Percentiles rank a stretch among this genome's conserved stretches.
Conservation (phyloP, 768 basidiomycete species). For the Leucosporidium creatinivorum region DNA sequence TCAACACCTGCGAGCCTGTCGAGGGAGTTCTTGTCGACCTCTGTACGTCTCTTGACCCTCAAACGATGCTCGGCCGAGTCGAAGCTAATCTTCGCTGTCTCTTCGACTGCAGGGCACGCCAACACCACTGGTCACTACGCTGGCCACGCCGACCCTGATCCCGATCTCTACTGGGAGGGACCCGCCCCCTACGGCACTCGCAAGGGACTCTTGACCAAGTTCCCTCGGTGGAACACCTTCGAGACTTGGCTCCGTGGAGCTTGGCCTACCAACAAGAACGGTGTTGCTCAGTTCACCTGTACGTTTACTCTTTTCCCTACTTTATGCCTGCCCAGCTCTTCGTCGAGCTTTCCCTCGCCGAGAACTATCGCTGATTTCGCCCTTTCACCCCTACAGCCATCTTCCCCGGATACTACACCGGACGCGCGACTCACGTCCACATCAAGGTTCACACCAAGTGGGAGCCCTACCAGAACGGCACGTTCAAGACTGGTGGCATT, state of each 20-base stretch:
- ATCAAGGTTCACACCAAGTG: constrained; percentile 37
- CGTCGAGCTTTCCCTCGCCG: background rate
- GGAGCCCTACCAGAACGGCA: constrained; percentile 35
- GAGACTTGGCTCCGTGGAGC: constrained; percentile 41
- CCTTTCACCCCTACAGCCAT: constrained; percentile 16
- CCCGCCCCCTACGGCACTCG: constrained; percentile 36
- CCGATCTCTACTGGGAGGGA: constrained; percentile 36
- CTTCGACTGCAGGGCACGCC: constrained; percentile 7
- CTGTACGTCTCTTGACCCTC: constrained; percentile 12
- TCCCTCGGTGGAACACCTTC: constrained; percentile 38
- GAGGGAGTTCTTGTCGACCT: constrained; percentile 39
- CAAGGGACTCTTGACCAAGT: constrained; percentile 39
- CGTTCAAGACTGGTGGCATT: constrained; percentile 32
- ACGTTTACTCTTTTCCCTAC: background rate
- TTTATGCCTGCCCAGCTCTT: background rate
- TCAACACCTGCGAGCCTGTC: constrained; percentile 40
- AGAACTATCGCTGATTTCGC: background rate
- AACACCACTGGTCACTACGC: constrained; percentile 40
- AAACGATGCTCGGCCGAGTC: background rate
- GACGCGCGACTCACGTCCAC: constrained; percentile 34
- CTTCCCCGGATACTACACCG: constrained; percentile 40
- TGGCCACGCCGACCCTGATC: constrained; percentile 39
- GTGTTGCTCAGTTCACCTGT: constrained; percentile 39
- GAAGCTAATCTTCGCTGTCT: no score
- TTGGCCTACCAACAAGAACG: constrained; percentile 41